Percentiles rank a stretch among this genome's conserved stretches.
phyloP scores from a whole-genome alignment of 2,329 filamentous ascomycete species.

The Pseudocercospora cruenta region DNA sequence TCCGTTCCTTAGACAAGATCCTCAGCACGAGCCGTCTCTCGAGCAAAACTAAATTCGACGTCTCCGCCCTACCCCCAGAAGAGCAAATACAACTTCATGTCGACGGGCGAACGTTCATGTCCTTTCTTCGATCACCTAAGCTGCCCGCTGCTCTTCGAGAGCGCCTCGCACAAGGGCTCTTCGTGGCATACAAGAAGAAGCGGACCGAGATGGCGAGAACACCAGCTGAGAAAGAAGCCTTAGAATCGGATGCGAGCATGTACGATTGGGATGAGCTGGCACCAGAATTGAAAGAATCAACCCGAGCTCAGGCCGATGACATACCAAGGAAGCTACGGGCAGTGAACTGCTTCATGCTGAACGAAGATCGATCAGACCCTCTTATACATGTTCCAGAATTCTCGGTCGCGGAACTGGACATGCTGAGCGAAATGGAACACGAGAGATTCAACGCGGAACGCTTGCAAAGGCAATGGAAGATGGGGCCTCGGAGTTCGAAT shows the following conservation, averaged over 20 bases:
- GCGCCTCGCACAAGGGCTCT: slow-evolving; percentile 39
- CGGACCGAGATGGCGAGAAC: slow-evolving; percentile 35
- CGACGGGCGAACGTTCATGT: slow-evolving; percentile 42
- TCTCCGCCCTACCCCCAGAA: slow-evolving; percentile 40
- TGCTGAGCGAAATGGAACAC: slow-evolving; percentile 42
- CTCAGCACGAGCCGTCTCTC: slow-evolving; percentile 40
- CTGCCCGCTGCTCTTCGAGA: slow-evolving; percentile 39
- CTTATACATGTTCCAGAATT: slow-evolving; percentile 37
- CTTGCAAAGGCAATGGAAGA: slow-evolving; percentile 41
- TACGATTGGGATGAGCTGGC: slow-evolving; percentile 42
- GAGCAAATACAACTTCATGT: slow-evolving; percentile 42
- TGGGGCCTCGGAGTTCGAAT: slow-evolving; percentile 38
- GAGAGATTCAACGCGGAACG: slow-evolving; percentile 43
- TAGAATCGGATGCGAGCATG: slow-evolving; percentile 38
- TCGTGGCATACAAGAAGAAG: slow-evolving; percentile 40
- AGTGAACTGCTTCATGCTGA: slow-evolving; percentile 41
- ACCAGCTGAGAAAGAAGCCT: slow-evolving; percentile 32
- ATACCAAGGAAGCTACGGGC: slow-evolving; percentile 42
- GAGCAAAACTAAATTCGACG: slow-evolving; percentile 38
- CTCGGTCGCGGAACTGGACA: slow-evolving; percentile 36
- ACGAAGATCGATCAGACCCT: slow-evolving; percentile 35
- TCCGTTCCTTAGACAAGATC: slow-evolving; percentile 40
- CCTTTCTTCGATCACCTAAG: slow-evolving; percentile 38
- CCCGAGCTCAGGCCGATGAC: slow-evolving; percentile 41
- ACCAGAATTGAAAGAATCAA: slow-evolving; percentile 40